Percentiles rank a stretch among this genome's conserved stretches.
phyloP scores from a whole-genome alignment of 805 yeast species.

The Myxozyma geophila region DNA sequence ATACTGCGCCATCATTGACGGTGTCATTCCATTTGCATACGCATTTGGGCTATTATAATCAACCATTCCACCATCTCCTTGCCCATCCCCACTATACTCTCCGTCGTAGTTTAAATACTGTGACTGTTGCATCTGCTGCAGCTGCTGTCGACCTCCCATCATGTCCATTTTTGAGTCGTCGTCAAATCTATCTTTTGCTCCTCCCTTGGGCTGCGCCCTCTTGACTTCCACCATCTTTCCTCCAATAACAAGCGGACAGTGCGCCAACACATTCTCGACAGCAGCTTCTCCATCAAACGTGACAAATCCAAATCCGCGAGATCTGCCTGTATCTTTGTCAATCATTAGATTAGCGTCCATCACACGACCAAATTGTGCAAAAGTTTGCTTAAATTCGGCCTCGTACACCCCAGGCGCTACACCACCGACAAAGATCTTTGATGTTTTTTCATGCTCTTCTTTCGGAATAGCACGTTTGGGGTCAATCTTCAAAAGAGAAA shows the following conservation, averaged over 20 bases:
- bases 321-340: constrained; percentile 94
- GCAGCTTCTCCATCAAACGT: constrained; percentile 95
- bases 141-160: constrained; percentile 23
- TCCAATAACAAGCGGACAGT: constrained; percentile 79
- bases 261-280: constrained; percentile 83
- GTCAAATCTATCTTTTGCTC: constrained; percentile 17
- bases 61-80: constrained; percentile 4
- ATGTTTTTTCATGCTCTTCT: constrained; percentile 95
- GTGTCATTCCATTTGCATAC: constrained; percentile 46
- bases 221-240: constrained; percentile 61
- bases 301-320: constrained; percentile 96
- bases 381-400: constrained; percentile 82
- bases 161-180: constrained; percentile 13
- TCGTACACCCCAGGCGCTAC: constrained; percentile 93
- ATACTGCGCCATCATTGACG: constrained; percentile 50
- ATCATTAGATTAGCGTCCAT: constrained; percentile 97
- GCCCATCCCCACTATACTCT: constrained; percentile 28
- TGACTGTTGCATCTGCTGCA: background rate
- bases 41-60: constrained; percentile 22
- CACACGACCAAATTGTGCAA: constrained; percentile 84
- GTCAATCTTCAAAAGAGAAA: constrained; percentile 57
- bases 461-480: constrained; percentile 97
- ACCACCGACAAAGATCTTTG: constrained; percentile 97
- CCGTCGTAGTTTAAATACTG: constrained; percentile 30
- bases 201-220: constrained; percentile 50